phyloP scores from a whole-genome alignment of 2,329 filamentous ascomycete species.

The Xylariaceae sp. region DNA sequence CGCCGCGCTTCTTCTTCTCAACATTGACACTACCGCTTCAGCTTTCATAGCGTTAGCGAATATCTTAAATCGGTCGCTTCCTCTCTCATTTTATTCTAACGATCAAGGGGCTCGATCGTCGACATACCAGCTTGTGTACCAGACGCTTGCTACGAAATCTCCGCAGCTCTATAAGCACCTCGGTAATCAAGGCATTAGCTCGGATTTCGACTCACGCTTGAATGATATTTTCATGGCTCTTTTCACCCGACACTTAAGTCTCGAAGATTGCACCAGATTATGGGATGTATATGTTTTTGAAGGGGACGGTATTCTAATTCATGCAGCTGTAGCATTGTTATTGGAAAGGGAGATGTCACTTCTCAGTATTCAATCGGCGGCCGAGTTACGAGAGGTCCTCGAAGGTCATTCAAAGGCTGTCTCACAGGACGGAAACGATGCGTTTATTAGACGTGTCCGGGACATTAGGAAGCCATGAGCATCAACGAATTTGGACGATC shows the following conservation, averaged over 20 bases:
- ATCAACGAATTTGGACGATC: not conserved
- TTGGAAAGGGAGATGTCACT: slow-evolving; percentile 58
- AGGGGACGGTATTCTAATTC: slow-evolving; percentile 73
- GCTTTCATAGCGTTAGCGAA: slow-evolving; percentile 58
- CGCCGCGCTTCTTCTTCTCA: slow-evolving; percentile 55
- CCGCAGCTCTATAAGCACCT: slow-evolving; percentile 69
- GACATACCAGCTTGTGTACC: slow-evolving; percentile 72
- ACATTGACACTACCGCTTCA: slow-evolving; percentile 21
- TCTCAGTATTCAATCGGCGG: slow-evolving; percentile 51
- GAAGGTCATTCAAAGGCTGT: slow-evolving; percentile 38
- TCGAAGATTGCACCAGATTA: slow-evolving; percentile 74
- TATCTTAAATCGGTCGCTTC: slow-evolving; percentile 49
- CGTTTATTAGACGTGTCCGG: slow-evolving; percentile 37
- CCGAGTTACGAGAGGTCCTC: slow-evolving; percentile 50
- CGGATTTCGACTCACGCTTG: slow-evolving; percentile 61
- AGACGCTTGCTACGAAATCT: slow-evolving; percentile 69
- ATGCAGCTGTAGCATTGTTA: slow-evolving; percentile 73
- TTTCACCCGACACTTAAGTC: slow-evolving; percentile 66
- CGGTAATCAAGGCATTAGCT: slow-evolving; percentile 52
- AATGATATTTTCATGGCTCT: slow-evolving; percentile 66
- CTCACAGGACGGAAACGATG: slow-evolving; percentile 34
- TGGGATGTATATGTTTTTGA: slow-evolving; percentile 88
- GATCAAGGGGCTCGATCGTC: slow-evolving; percentile 72
- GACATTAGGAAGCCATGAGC: slow-evolving; percentile 31
- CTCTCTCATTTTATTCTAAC: slow-evolving; percentile 73